These are phyloP conservation scores for Pyronema domesticum DNA, from an alignment of 495 filamentous ascomycete genomes.

Conservation along the genomic window DNA sequence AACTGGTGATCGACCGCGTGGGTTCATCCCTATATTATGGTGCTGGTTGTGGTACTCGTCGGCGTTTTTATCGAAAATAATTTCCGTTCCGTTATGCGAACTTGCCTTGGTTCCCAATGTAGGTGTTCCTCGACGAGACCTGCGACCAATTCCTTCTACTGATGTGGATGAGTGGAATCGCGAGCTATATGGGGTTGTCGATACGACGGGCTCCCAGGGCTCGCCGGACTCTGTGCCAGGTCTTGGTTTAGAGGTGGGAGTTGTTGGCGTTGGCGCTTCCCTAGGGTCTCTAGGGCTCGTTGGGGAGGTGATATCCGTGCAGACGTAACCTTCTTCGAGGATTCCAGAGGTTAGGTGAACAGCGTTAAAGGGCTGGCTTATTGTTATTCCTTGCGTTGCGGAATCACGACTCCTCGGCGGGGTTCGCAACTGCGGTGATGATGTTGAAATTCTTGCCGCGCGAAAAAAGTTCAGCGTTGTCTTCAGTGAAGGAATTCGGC, in stretches of 20 bases:
- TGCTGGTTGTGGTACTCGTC: no score
- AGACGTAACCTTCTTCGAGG: no score
- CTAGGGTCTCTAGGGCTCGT: constrained; percentile 4
- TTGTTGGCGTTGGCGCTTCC: constrained; percentile 15
- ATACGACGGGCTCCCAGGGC: constrained; percentile 12
- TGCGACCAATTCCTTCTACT: constrained; percentile 13
- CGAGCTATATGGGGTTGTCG: constrained; percentile 7
- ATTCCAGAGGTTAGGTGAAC: constrained; percentile 6
- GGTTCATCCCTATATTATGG: no score
- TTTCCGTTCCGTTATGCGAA: not conserved
- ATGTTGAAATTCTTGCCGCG: constrained; percentile 11
- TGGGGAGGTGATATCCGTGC: not conserved
- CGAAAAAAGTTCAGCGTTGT: constrained; percentile 22
- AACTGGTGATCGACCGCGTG: no score
- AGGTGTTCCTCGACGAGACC: constrained; percentile 5
- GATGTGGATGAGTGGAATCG: constrained; percentile 16
- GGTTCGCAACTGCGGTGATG: constrained; percentile 8
- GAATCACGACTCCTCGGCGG: constrained; percentile 18
- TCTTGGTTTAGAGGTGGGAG: not conserved
- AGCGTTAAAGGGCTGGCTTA: constrained; percentile 1
- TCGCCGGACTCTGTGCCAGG: constrained; percentile 13
- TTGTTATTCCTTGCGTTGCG: not conserved
- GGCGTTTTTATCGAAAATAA: not conserved
- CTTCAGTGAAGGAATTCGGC: constrained; percentile 19
- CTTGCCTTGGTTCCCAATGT: not conserved